A percentile compares a stretch with the other conserved stretches of the same genome.
phyloP scores from a whole-genome alignment of 192 early-diverging fungal genomes.

The Backusella circina region DNA sequence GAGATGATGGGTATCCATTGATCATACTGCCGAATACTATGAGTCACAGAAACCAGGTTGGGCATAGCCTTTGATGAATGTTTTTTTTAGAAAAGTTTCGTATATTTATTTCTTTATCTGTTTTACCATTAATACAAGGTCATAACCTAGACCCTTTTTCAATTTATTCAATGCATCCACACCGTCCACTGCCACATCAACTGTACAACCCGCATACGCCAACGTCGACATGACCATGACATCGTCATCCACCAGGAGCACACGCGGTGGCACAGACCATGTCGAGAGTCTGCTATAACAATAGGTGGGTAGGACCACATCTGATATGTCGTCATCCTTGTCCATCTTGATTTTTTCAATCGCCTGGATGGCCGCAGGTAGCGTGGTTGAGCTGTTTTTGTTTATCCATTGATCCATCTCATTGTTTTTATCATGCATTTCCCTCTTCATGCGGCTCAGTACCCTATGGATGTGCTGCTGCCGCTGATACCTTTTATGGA shows the following conservation, averaged over 20 bases:
- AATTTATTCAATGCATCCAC: conserved; percentile 60
- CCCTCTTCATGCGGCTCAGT: background rate
- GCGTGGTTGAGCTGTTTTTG: background rate
- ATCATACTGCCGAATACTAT: conserved; percentile 64
- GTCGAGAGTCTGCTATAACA: background rate
- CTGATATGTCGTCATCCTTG: background rate
- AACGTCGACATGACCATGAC: conserved; percentile 47
- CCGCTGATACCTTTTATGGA: background rate
- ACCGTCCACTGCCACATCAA: conserved; percentile 67
- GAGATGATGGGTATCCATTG: conserved; percentile 62
- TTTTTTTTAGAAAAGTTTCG: background rate
- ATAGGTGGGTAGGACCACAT: background rate
- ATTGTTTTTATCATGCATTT: background rate
- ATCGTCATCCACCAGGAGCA: conserved; percentile 68
- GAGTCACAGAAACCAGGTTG: conserved; percentile 59
- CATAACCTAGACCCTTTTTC: conserved; percentile 53
- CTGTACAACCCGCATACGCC: conserved; percentile 61
- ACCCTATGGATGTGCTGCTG: background rate
- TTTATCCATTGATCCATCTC: background rate
- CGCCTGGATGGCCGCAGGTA: background rate
- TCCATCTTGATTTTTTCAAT: background rate
- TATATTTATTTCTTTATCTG: background rate
- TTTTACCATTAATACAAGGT: conserved; percentile 65
- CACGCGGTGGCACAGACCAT: conserved; percentile 47
- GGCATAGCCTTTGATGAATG: conserved; percentile 53